These are phyloP conservation scores for Mucor irregularis DNA, from an alignment of 371 early-diverging fungal species.

Conservation along the genomic window DNA sequence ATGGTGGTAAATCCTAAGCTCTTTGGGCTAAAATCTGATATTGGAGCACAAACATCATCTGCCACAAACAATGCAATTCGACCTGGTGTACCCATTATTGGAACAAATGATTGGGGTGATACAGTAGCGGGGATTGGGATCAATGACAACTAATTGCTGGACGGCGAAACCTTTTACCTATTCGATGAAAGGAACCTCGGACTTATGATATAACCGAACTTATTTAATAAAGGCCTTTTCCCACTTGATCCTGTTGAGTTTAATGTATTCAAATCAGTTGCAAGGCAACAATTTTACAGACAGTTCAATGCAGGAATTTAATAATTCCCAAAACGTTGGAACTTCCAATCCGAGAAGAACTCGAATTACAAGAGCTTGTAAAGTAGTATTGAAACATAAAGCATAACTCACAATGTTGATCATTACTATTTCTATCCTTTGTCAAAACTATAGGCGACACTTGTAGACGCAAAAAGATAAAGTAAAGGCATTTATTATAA, in stretches of 20 bases:
- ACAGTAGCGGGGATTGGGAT: conserved; percentile 31
- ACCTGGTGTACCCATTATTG: conserved; percentile 45
- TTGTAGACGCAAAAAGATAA: conserved; percentile 49
- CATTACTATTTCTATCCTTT: not conserved
- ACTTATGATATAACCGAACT: no score
- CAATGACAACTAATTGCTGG: not conserved
- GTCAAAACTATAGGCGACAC: conserved; percentile 50
- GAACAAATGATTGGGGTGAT: conserved; percentile 35
- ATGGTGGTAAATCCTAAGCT: conserved; percentile 40
- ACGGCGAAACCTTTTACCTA: no score
- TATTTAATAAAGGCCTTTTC: not conserved
- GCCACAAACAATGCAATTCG: conserved; percentile 27
- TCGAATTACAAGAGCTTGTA: conserved; percentile 45
- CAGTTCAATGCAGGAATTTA: not conserved
- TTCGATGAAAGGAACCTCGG: no score
- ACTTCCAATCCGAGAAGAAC: conserved; percentile 20
- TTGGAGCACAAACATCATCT: conserved; percentile 36
- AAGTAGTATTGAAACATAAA: not conserved
- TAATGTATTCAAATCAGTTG: not conserved
- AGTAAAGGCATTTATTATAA: conserved; percentile 18
- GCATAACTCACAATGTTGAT: not conserved
- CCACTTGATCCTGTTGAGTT: not conserved
- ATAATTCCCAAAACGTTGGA: not conserved
- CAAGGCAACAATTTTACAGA: not conserved
- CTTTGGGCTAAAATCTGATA: conserved; percentile 35